Percentiles rank a stretch among this genome's conserved stretches.
phyloP scores from a whole-genome alignment of 257 asterid species.

The Nicotiana tomentosiformis region DNA sequence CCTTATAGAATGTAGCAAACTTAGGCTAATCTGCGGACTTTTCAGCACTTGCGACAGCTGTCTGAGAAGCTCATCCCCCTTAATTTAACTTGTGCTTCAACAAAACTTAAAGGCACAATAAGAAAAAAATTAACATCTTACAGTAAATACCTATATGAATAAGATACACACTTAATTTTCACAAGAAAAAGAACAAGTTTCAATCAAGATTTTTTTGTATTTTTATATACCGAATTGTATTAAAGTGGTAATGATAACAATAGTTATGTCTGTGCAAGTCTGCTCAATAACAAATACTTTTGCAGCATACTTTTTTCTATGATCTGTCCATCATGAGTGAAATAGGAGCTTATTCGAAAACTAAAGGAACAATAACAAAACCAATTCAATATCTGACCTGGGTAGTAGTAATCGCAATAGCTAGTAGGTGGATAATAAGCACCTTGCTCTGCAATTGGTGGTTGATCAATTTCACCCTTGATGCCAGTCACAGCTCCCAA shows the following conservation, averaged over 20 bases:
- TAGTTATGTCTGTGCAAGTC: not conserved
- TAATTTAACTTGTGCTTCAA: not conserved
- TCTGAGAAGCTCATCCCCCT: not conserved
- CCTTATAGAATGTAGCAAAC: not conserved
- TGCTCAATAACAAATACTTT: not conserved
- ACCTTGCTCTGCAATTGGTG: slow-evolving; percentile 40
- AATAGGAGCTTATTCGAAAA: not conserved
- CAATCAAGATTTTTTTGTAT: not conserved
- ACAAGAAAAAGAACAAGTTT: not conserved
- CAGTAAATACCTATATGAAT: not conserved
- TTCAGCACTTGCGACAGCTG: not conserved
- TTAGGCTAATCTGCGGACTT: not conserved
- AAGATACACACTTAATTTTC: not conserved
- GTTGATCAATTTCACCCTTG: slow-evolving; percentile 34
- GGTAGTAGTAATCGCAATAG: slow-evolving; percentile 54
- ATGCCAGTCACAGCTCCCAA: slow-evolving; percentile 28
- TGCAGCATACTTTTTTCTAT: not conserved
- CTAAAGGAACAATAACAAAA: slow-evolving; percentile 8
- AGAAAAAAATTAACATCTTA: not conserved
- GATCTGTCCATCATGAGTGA: not conserved
- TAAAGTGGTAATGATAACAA: not conserved
- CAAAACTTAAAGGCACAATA: not conserved
- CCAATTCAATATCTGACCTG: slow-evolving; percentile 38
- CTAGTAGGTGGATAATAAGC: slow-evolving; percentile 45
- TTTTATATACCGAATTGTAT: not conserved